Evolutionary conservation across 108 stramenopile genomes (phyloP), one percentile per base, ranked within the genome.

Genomic region (Discostella pseudostelligera): DNA sequence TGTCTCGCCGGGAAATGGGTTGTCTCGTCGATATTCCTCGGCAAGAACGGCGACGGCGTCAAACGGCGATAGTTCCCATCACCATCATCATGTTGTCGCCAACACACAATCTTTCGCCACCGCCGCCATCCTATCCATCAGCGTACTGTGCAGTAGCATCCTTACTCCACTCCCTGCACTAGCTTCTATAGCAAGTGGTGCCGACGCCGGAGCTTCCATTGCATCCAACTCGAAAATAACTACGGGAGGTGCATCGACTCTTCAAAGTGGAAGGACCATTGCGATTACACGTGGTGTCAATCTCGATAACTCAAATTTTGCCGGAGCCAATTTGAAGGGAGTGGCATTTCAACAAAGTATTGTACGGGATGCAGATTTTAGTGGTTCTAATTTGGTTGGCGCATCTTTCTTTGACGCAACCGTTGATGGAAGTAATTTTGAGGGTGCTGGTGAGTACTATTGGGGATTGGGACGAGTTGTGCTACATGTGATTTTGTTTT

Each of bases 321-420:
- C 55, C 16, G 80, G 76, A 5, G 84, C 90, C 58, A 89, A 96
- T 69, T 56, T 97, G 28, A 93, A 87, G 62, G 95, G 96, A 1
- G 95, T 97, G 17, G 94, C 96, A 49, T 97, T 97, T 69, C 97
- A 97, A 76, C 97, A 97, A 62, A 79, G 76, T 48, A 91, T 97
- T 62, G 89, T 97, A 11, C 78, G 97, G 14, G 93, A 96, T 61
- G 47, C 86, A 21, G 89, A 95, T 76, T 97, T 96, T 62, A 75
- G 80, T 17, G 79, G 73, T 14, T 49, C 84, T 24, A 96, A 97
- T 59, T 69, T 96, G 42, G 66, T 83, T 1, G 85, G 89, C 0
- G 85, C 95, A 7, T 87, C 86, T 36, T 96, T 96, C 70, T 96
- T 97, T 68, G 97, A 96, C 77, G 97, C 97, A 2, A 96, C 95